phyloP scores from a whole-genome alignment of 164 flowering plant genomes.

The Houttuynia cordata region DNA sequence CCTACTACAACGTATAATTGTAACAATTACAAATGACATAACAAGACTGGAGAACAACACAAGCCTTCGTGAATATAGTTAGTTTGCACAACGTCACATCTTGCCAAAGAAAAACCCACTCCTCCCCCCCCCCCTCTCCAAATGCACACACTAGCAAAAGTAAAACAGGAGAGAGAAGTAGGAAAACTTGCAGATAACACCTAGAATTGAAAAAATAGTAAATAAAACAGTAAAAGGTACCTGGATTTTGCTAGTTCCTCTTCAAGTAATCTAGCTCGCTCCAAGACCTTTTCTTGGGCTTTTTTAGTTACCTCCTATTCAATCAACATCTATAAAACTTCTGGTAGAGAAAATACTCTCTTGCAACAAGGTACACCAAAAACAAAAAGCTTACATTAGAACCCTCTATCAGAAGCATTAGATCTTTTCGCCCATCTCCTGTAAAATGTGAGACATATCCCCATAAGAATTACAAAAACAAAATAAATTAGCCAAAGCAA shows the following conservation, averaged over 20 bases:
- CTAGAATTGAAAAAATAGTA: neutral
- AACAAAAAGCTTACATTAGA: conserved; percentile 37
- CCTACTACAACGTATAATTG: neutral
- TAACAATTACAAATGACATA: neutral
- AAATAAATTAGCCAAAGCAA: neutral
- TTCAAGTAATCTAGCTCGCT: conserved; percentile 48
- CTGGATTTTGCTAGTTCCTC: conserved; percentile 55
- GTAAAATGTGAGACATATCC: neutral
- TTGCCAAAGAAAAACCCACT: too few relatives aligned
- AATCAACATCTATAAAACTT: neutral
- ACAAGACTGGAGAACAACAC: neutral
- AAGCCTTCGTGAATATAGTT: too few relatives aligned
- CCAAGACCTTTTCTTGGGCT: conserved; percentile 44
- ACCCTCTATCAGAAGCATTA: conserved; percentile 41
- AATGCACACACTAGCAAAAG: too few relatives aligned
- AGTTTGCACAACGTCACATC: too few relatives aligned
- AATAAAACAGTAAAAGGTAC: conserved; percentile 16
- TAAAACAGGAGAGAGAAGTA: too few relatives aligned
- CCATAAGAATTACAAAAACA: conserved; percentile 6
- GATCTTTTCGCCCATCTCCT: conserved; percentile 40
- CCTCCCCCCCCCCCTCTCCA: too few relatives aligned
- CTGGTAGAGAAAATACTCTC: neutral
- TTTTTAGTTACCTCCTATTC: conserved; percentile 44
- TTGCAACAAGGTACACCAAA: neutral
- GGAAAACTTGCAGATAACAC: too few relatives aligned